Conservation (phyloP, 305 asterid species). For the Striga hermonthica region DNA sequence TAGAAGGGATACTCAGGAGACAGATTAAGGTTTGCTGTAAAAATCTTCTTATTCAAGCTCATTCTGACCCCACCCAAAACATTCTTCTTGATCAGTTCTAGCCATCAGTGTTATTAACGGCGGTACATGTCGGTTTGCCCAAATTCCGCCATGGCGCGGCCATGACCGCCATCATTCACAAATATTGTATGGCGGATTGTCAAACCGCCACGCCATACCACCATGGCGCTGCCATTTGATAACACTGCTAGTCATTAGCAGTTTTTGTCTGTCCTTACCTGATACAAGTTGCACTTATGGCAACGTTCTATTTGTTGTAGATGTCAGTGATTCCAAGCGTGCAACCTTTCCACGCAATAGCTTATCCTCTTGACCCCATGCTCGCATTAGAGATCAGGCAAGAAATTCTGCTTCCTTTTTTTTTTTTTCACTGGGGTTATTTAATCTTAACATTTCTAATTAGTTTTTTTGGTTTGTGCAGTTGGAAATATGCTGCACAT, state of each 20-base stretch:
- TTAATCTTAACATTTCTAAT: constrained; percentile 6
- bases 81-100: constrained; percentile 9
- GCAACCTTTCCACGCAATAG: constrained; percentile 99
- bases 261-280: constrained; percentile 23
- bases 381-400: constrained; percentile 95
- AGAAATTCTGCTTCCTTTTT: constrained; percentile 25
- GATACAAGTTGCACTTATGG: constrained; percentile 24
- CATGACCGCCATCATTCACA: too few species aligned
- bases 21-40: constrained; percentile 72
- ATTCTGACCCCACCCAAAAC: constrained; percentile 14
- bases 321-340: constrained; percentile 93
- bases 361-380: constrained; percentile 94
- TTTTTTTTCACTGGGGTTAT: neutral
- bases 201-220: too few species aligned
- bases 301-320: constrained; percentile 38
- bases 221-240: too few species aligned
- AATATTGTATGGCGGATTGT: too few species aligned
- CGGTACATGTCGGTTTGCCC: too few species aligned
- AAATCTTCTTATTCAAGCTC: constrained; percentile 22
- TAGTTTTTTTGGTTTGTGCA: constrained; percentile 34
- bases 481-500: constrained; percentile 94
- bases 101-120: too few species aligned
- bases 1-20: constrained; percentile 85
- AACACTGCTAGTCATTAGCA: constrained; percentile 1
- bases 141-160: too few species aligned